Evolutionary conservation across 2,329 filamentous ascomycete genomes (phyloP), one percentile per base, ranked within the genome.

Genomic region (Penicillium hesseltinei): DNA sequence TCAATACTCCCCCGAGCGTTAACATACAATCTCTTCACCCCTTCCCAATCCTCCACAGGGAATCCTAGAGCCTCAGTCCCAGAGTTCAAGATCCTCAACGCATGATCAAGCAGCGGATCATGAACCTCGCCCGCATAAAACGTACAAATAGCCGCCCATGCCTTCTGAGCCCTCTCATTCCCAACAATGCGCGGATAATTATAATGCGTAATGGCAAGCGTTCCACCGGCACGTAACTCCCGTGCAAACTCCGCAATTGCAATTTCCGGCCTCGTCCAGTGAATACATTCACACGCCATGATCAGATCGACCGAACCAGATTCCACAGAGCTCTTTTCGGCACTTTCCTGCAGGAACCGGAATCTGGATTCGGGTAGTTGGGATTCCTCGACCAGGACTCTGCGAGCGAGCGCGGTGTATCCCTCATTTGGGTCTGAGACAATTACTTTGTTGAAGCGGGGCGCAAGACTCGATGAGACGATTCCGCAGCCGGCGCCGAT

Each of bases 401-500:
- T 56, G 6, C 33, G 47, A n/a, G 47, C 47, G 7, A 56, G 54
- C 4, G 40, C 36, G 5, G 54, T 43, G 25, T 56, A 56, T 10
- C 54, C 54, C 13, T 56, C 54, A 5, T 51, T 56, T 0, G 54
- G 54, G 9, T 56, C 54, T 4, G 54, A 56, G 31, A 51, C 54
- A 5, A 56, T 43, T 4, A 56, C 47, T n/a, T 51, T 33, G 25
- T 40, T 21, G 25, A 56, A 56, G 33, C 21, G 54, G 1, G 54
- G 40, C 7, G 47, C 40, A 1, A 56, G 40, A 23, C 54, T 51
- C 4, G 54, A 29, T 4, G 54, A 44, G n/a, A 51, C 40, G 17
- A 56, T 45, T n/a, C 53, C 53, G 11, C 53, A 56, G 21, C 53
- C 53, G 13, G 53, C 47, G 10, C 53, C 53, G 19, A 56, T n/a